phyloP scores from a whole-genome alignment of 108 stramenopile genomes.

The Conticribra guillardii region DNA sequence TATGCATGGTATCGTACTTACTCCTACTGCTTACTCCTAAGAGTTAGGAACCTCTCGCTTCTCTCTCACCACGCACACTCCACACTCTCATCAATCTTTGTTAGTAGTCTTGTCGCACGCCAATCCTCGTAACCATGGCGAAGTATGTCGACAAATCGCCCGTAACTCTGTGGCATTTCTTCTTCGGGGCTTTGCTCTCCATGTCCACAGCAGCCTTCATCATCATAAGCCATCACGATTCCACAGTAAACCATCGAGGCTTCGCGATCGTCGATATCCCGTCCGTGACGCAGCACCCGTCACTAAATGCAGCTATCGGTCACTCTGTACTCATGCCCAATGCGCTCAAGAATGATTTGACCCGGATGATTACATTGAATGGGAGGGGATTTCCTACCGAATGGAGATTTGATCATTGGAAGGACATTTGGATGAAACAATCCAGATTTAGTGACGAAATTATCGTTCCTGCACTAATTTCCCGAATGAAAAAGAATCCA shows the following conservation, averaged over 20 bases:
- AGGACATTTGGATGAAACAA: not conserved
- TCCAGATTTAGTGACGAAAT: not conserved
- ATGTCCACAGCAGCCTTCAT: not conserved
- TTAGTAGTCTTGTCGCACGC: not conserved
- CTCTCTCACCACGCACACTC: too few species aligned
- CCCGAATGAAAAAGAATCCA: not conserved
- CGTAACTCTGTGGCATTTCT: not conserved
- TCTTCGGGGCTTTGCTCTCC: not conserved
- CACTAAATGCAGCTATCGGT: not conserved
- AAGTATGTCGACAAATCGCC: slow-evolving; percentile 6
- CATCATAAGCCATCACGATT: not conserved
- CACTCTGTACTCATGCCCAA: not conserved
- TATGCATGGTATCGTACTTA: too few species aligned
- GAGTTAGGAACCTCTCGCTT: too few species aligned
- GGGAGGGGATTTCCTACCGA: not conserved
- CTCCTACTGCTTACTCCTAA: too few species aligned
- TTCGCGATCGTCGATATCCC: not conserved
- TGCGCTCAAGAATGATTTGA: not conserved
- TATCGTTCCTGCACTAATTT: not conserved
- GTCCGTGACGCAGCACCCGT: not conserved
- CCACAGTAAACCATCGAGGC: not conserved
- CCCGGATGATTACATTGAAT: not conserved
- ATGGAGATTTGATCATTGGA: not conserved
- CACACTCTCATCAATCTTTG: too few species aligned
- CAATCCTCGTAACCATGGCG: not conserved